Conservation (phyloP, 1,139 yeast species). For the Zygosaccharomyces sapae region DNA sequence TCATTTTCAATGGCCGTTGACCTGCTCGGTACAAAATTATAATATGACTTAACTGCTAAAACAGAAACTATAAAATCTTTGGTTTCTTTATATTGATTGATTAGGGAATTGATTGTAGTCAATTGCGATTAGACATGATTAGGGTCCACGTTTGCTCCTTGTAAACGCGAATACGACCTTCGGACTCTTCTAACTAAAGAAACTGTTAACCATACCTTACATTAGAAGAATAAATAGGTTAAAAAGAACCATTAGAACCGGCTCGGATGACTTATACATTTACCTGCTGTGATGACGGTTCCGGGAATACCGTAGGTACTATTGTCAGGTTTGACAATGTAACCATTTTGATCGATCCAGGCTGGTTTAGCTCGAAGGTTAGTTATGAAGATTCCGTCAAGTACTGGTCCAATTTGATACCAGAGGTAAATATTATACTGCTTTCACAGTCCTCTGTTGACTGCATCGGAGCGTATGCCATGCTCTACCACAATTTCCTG, state of each 20-base stretch:
- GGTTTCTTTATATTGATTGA: not conserved
- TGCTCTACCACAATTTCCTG: conserved; percentile 60
- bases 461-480: conserved; percentile 75
- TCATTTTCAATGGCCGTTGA: not conserved
- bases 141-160: not conserved
- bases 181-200: not conserved
- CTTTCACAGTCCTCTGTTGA: conserved; percentile 83
- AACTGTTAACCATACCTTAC: not conserved
- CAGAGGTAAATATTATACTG: conserved; percentile 61
- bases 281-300: conserved; percentile 31
- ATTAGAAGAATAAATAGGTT: not conserved
- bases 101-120: not conserved
- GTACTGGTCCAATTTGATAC: conserved; percentile 44
- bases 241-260: not conserved
- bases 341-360: conserved; percentile 63
- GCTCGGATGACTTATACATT: conserved; percentile 31
- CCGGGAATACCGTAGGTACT: conserved; percentile 35
- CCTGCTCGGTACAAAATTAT: not conserved
- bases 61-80: not conserved
- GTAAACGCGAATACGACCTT: conserved; percentile 1
- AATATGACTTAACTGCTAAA: not conserved
- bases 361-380: conserved; percentile 55
- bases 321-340: conserved; percentile 41
- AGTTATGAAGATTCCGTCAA: conserved; percentile 24
- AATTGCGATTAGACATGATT: conserved; percentile 1